Conservation (phyloP, 2,329 filamentous ascomycete genomes). For the Colletotrichum truncatum region DNA sequence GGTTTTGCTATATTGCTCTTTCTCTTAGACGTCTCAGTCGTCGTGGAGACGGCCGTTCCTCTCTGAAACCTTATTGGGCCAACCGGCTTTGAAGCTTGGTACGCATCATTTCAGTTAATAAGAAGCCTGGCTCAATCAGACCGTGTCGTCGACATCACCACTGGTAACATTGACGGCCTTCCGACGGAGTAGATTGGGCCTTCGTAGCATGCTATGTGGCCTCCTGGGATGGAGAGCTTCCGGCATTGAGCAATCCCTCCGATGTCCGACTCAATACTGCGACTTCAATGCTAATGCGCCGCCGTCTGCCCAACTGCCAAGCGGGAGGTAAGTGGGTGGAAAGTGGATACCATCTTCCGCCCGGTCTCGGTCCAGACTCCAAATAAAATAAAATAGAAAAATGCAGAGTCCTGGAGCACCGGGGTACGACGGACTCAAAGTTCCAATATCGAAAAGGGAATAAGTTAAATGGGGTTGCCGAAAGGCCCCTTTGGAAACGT, state of each 20-base stretch:
- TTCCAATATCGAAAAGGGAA: constrained; percentile 9
- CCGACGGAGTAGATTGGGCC: background rate
- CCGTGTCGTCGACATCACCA: background rate
- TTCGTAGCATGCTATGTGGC: constrained; percentile 19
- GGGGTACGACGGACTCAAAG: constrained; percentile 21
- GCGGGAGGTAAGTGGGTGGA: constrained; percentile 9
- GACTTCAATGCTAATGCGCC: constrained; percentile 24
- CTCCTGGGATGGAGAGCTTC: constrained; percentile 16
- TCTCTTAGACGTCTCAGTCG: constrained; percentile 9
- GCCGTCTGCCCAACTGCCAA: constrained; percentile 15
- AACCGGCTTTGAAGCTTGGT: constrained; percentile 1
- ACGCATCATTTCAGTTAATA: constrained; percentile 20
- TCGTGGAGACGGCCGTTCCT: constrained; percentile 17
- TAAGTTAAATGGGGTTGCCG: background rate
- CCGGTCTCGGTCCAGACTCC: constrained; percentile 14
- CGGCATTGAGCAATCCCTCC: constrained; percentile 22
- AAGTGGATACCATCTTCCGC: constrained; percentile 2
- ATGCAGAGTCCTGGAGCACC: background rate
- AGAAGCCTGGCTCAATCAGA: constrained; percentile 8
- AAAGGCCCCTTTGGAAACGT: background rate
- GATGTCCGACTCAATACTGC: constrained; percentile 7
- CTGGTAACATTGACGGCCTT: background rate
- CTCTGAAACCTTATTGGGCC: background rate
- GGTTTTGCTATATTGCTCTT: background rate
- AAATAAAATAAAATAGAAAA: too few relatives aligned